phyloP scores from a whole-genome alignment of 2,329 filamentous ascomycete genomes.

The Penicillium sp. region DNA sequence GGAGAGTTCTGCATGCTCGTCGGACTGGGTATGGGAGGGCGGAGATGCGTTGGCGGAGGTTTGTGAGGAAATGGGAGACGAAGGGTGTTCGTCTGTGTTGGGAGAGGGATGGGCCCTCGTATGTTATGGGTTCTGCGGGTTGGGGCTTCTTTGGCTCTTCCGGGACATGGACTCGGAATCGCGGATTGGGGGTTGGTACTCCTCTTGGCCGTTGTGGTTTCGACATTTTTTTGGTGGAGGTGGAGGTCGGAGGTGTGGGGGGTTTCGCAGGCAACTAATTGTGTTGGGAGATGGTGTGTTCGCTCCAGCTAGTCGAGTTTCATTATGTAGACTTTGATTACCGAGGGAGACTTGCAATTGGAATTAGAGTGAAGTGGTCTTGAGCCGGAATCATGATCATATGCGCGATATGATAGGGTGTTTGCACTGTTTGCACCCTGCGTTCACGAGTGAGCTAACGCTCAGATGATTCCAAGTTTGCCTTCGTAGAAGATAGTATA shows the following conservation, averaged over 20 bases:
- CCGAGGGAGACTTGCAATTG: not conserved
- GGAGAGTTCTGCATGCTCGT: conserved; percentile 21
- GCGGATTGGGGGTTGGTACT: conserved; percentile 1
- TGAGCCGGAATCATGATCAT: not conserved
- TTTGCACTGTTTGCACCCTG: conserved; percentile 16
- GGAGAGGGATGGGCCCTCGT: not conserved
- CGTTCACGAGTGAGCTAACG: not conserved
- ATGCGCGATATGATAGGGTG: conserved; percentile 8
- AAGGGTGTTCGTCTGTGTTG: conserved; percentile 2
- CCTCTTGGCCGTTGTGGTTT: conserved; percentile 1
- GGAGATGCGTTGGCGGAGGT: conserved; percentile 24
- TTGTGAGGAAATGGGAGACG: conserved; percentile 18
- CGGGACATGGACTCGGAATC: not conserved
- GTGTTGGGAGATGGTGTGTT: not conserved
- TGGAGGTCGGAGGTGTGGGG: not conserved
- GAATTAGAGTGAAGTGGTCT: not conserved
- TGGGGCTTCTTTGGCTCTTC: not conserved
- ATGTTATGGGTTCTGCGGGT: not conserved
- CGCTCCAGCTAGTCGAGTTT: not conserved
- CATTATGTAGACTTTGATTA: not conserved
- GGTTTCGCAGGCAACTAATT: not conserved
- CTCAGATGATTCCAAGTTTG: not conserved
- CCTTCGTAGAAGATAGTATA: not conserved
- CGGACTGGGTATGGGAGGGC: conserved; percentile 23
- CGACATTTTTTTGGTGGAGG: not conserved